Base-by-base conservation (phyloP, 2,329 filamentous ascomycete species). In the Colletotrichum aenigma region DNA sequence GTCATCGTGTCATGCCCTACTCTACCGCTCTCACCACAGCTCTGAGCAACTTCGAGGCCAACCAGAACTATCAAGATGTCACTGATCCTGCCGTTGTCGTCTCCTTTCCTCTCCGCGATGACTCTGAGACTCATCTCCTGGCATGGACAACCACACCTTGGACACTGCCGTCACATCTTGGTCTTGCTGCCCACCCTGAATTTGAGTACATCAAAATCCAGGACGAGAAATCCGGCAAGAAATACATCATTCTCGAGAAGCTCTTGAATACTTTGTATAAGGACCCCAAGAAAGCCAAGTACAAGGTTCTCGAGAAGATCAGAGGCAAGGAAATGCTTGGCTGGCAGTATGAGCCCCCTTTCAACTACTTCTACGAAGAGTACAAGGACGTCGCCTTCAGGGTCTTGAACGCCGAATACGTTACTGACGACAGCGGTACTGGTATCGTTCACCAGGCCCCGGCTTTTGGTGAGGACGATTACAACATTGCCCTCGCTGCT, bases 391-490 rank as follows among this genome's bases (percentile, higher is more conserved):
- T 92, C 76, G 95, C 92, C 6, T 98, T 98, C 89, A 91, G 90
- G 79, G 94, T 98, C 6, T 83, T 98, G 78, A 96, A 94, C 79
- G 96, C 94, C 48, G 92, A 89, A 8, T 98, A 98, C 81, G 96
- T 98, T 74, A 97, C 95, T 30, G 92, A 94, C 34, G 96, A 97
- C 76, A 96, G 95, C 81, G 96, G 96, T 92, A 95, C 95, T 38
- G 96, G 96, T 81, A 94, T 98, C 77, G 96, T 98, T 60, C 96
- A 98, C 85, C 96, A 98, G 85, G 91, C 96, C 6, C 96, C 96
- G 4, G 95, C 96, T 1, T 98, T 96, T 82, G 96, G 96, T 90
- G 95, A 98, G 86, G 96, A 98, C 78, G 96, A 98, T 93, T 98
- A 98, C 88, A 93, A 93, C 78, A 92, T 97, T 75, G 95, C 94